A percentile compares a stretch with the other conserved stretches of the same genome.
Evolutionary conservation across 257 asterid genomes (phyloP).

Genomic region (Asclepias syriaca): DNA sequence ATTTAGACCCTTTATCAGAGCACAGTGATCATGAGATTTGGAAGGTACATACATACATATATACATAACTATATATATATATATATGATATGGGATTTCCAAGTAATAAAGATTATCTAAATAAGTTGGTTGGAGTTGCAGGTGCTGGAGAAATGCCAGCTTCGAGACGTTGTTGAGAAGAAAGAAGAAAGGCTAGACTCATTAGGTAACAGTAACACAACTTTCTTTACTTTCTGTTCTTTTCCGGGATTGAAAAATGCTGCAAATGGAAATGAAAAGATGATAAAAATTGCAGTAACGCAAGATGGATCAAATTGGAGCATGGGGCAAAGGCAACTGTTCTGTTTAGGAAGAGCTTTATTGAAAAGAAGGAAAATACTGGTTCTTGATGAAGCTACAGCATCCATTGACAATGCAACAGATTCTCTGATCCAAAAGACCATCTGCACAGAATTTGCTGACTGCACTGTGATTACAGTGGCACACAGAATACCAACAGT

Average conservation of each 20-base stretch:
- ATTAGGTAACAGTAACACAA: slow-evolving; percentile 17
- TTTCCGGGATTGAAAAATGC: not conserved
- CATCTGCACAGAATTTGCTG: slow-evolving; percentile 22
- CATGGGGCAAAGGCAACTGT: slow-evolving; percentile 39
- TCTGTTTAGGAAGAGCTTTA: slow-evolving; percentile 33
- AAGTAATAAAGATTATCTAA: not conserved
- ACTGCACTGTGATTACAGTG: slow-evolving; percentile 35
- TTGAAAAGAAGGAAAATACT: slow-evolving; percentile 30
- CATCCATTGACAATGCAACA: slow-evolving; percentile 38
- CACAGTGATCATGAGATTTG: slow-evolving; percentile 30
- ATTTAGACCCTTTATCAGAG: slow-evolving; percentile 28
- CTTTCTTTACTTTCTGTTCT: not conserved
- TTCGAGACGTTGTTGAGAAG: slow-evolving; percentile 24
- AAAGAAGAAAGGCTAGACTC: slow-evolving; percentile 27
- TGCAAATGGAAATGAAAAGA: not conserved
- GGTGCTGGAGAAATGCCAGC: slow-evolving; percentile 34
- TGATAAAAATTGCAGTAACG: slow-evolving; percentile 14
- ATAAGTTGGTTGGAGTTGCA: not conserved
- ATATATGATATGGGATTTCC: not conserved
- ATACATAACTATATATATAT: too few species aligned
- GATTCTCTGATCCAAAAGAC: slow-evolving; percentile 30
- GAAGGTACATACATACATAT: slow-evolving; percentile 20
- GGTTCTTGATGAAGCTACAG: slow-evolving; percentile 40
- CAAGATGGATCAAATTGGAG: slow-evolving; percentile 42
- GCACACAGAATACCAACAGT: slow-evolving; percentile 43